Evolutionary conservation across 306 rosid genomes (phyloP), one percentile per base, ranked within the genome.

Genomic region (Quercus dentata): DNA sequence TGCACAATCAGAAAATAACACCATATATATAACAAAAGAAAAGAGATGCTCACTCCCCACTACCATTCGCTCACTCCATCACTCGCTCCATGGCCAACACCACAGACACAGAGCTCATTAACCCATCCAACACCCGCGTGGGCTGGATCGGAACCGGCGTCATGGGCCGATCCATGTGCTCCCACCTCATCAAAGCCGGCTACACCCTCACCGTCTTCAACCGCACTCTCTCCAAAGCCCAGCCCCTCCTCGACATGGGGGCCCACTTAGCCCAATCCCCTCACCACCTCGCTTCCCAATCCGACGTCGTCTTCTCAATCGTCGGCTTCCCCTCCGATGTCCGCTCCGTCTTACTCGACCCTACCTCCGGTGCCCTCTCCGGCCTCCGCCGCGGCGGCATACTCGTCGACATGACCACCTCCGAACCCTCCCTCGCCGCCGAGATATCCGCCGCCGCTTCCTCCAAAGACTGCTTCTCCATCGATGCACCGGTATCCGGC

Each of bases 141-240:
- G 98, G 98, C 38, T 94, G 98, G 97, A 92, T 94, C 85, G 98
- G 98, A 38, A 94, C 98, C 33, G 98, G 98, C 52, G 89, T 94
- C 1, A 94, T 94, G 98, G 98, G 98, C 64, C 92, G 75, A 5
- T 92, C 88, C 83, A 94, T 94, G 98, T 89, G 94, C 76, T 57
- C 87, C 84, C 98, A 92, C 84, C 86, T 94, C 65, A 84, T 94
- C 82, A 88, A 83, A 61, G 97, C 97, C 76, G 98, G 98, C 84
- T 94, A 86, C 89, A 59, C 80, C 44, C 93, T 94, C 81, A 94
- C 97, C 78, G 87, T 94, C 83, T 94, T 94, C 93, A 94, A 92
- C 83, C 97, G 98, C 86, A 94, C 98, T 5, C 72, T 78, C 55
- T 89, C 98, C 73, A 94, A 92, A 74, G 93, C 97, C 79, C 93